A percentile compares a stretch with the other conserved stretches of the same genome.
Evolutionary conservation across 148 eudicot species (phyloP).

Genomic region (Cornus controversa): DNA sequence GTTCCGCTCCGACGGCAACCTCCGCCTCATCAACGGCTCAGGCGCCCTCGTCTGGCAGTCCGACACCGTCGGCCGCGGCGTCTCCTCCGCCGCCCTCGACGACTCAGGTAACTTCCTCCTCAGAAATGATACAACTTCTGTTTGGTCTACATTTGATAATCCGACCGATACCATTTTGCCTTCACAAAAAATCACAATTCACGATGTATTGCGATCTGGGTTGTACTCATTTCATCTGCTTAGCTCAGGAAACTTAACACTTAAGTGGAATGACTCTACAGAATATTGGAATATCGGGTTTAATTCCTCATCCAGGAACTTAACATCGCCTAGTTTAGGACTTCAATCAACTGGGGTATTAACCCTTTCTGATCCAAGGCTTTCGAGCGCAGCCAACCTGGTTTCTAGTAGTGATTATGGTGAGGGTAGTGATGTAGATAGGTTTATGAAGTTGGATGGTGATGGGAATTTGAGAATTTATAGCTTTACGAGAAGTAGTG

Average conservation of each 20-base stretch:
- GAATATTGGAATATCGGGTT: slow-evolving; percentile 53
- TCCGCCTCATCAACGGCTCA: slow-evolving; percentile 36
- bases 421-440: slow-evolving; percentile 39
- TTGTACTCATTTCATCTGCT: slow-evolving; percentile 51
- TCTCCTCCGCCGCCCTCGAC: slow-evolving; percentile 44
- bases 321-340: slow-evolving; percentile 47
- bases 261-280: slow-evolving; percentile 57
- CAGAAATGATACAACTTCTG: slow-evolving; percentile 32
- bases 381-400: slow-evolving; percentile 22
- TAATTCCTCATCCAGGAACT: slow-evolving; percentile 45
- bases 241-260: slow-evolving; percentile 51
- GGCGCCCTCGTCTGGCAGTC: slow-evolving; percentile 53
- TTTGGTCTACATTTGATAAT: slow-evolving; percentile 77
- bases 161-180: slow-evolving; percentile 68
- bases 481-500: slow-evolving; percentile 42
- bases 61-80: slow-evolving; percentile 45
- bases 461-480: slow-evolving; percentile 90
- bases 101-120: slow-evolving; percentile 65
- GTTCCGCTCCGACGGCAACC: slow-evolving; percentile 47
- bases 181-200: slow-evolving; percentile 40
- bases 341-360: slow-evolving; percentile 51
- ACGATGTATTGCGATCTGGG: slow-evolving; percentile 45
- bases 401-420: slow-evolving; percentile 76
- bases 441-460: slow-evolving; percentile 58
- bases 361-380: slow-evolving; percentile 37